Base-by-base conservation (phyloP, 148 eudicot genomes). In the Rhododendron simsii region DNA sequence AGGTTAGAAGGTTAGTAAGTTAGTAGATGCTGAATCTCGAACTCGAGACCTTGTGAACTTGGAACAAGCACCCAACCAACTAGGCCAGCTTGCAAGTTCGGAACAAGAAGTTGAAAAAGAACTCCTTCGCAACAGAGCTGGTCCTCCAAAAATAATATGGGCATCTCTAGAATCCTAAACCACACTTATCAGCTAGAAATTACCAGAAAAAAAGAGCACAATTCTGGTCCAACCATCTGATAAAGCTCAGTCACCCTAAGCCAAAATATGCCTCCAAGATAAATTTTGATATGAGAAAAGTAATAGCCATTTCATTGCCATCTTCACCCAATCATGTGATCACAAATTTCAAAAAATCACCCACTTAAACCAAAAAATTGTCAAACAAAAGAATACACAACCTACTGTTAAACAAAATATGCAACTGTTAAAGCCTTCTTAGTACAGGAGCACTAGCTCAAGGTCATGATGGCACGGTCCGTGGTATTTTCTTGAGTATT, bases 81-180 rank as follows among this genome's bases (percentile, higher is more conserved):
- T 5, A 21, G 21, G 65, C 2, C 10, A 59, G 10, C n/a, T 21
- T 59, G 65, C 65, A 59, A 55, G 65, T 21, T 20, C 65, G 30
- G 81, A 78, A 78, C 81, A 78, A 7, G 81, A 78, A 78, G 69
- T 82, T 37, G 75, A 63, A 61, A 44, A 6, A 21, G n/a, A 14
- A 61, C 20, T n/a, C 11, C 13, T 63, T 41, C 44, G 39, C 53
- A 63, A 23, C 11, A 44, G 5, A 61, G 37, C n/a, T 81, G 73
- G 35, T 81, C 45, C 15, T 21, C 23, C 63, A 30, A 33, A 59
- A 57, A 11, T 55, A 81, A 45, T 39, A 11, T 61, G 48, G 55
- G 35, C 53, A 63, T 59, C 14, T 59, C n/a, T 39, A 13, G 61
- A 82, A 82, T 59, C 73, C 48, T 14, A 59, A 39, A 35, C 63